These are phyloP conservation scores for Cytospora leucostoma DNA, from an alignment of 2,329 filamentous ascomycete species.

Conservation along the genomic window DNA sequence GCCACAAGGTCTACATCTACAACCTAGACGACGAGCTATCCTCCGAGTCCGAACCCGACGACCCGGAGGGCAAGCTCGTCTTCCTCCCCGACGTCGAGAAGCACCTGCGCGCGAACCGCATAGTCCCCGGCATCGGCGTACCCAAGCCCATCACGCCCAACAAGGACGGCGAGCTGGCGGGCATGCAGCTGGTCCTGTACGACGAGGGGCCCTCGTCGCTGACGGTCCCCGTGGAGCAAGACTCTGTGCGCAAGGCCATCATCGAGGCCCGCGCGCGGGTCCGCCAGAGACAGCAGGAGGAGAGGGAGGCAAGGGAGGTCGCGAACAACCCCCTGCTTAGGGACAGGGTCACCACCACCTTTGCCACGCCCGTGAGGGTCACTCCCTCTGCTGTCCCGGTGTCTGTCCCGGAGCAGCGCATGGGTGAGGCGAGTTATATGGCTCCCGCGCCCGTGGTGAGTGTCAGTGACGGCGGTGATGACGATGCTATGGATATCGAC, in stretches of 20 bases:
- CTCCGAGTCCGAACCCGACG: constrained; percentile 52
- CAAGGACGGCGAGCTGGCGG: constrained; percentile 55
- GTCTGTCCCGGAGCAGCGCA: neutral
- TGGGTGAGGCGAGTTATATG: constrained; percentile 1
- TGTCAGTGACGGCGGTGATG: constrained; percentile 28
- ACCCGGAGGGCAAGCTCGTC: constrained; percentile 61
- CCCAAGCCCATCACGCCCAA: constrained; percentile 58
- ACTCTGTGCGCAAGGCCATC: constrained; percentile 80
- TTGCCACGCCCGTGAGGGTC: constrained; percentile 25
- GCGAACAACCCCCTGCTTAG: constrained; percentile 10
- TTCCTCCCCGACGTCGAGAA: constrained; percentile 87
- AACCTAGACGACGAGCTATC: constrained; percentile 86
- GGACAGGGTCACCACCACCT: neutral
- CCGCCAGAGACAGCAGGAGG: constrained; percentile 57
- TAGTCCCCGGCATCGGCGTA: constrained; percentile 65
- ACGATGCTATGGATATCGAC: constrained; percentile 69
- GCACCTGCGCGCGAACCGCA: constrained; percentile 71
- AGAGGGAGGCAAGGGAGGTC: constrained; percentile 34
- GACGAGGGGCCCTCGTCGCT: constrained; percentile 70
- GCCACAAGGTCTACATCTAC: constrained; percentile 87
- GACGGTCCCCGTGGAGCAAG: constrained; percentile 71
- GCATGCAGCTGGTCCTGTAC: constrained; percentile 82
- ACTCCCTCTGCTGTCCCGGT: neutral
- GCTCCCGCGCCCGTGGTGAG: neutral
- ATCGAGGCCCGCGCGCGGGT: constrained; percentile 73